Conservation (phyloP, 2,329 filamentous ascomycete genomes). For the Exophiala aquamarina region DNA sequence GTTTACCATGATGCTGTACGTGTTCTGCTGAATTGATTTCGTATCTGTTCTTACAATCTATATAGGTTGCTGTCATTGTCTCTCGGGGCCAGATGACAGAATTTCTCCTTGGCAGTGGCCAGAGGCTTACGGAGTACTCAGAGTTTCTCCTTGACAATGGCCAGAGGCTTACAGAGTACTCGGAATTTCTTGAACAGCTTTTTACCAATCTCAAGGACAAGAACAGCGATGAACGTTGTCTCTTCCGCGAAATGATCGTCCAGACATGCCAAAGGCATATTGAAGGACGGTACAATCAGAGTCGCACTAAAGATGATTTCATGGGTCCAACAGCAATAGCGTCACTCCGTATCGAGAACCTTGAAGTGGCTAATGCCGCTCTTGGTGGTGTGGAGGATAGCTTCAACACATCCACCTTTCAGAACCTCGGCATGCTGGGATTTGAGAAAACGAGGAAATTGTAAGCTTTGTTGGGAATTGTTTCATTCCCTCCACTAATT, state of each 20-base stretch:
- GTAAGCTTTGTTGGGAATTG: constrained; percentile 1
- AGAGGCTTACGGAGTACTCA: not conserved
- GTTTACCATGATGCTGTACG: constrained; percentile 11
- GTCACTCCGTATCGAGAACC: not conserved
- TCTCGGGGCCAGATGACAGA: not conserved
- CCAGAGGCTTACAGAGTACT: not conserved
- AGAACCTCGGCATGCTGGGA: not conserved
- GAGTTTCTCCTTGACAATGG: not conserved
- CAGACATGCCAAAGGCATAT: constrained; percentile 6
- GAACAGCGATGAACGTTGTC: constrained; percentile 2
- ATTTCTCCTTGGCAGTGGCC: not conserved
- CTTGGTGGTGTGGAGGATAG: not conserved
- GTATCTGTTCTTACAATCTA: constrained; percentile 6
- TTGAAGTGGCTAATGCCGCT: not conserved
- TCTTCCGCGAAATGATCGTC: constrained; percentile 9
- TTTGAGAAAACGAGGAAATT: constrained; percentile 2
- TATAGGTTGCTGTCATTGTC: constrained; percentile 11
- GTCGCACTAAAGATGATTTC: constrained; percentile 4
- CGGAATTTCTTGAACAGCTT: not conserved
- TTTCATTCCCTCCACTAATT: not conserved
- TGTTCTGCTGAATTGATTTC: constrained; percentile 1
- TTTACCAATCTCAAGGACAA: not conserved
- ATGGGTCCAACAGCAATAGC: constrained; percentile 8
- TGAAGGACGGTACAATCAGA: not conserved
- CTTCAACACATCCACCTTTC: constrained; percentile 4